Evolutionary conservation across 2,329 filamentous ascomycete species (phyloP), one percentile per base, ranked within the genome.

Genomic region (Trichoderma sp.): DNA sequence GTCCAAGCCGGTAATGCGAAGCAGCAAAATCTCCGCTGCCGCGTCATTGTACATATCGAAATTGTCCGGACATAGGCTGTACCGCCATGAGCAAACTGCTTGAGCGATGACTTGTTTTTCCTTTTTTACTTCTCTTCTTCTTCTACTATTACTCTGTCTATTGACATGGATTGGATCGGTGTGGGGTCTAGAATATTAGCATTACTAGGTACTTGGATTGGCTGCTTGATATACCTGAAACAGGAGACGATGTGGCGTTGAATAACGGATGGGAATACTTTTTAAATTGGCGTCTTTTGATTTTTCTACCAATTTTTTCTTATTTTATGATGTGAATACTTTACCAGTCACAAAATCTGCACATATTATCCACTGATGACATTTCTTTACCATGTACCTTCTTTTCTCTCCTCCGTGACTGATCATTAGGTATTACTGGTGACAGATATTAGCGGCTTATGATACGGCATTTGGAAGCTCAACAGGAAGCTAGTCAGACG

Each of bases 251-350:
- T 14, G 41, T 64, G 69, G 69, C 69, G 69, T 72, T 72, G 38
- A 64, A 72, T 53, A 33, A 64, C 29, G 69, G 69, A 64, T 64
- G 69, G 69, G 56, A 72, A 56, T 64, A 29, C 59, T 35, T 53
- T 24, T 38, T 24, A 45, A 38, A 35, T 38, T 62, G 41, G 35
- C 16, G 56, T 77, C 66, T 76, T 78, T 79, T 45, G 12, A 11
- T 68, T 35, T 77, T 73, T 59, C 75, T 78, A n/a, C 33, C 18
- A 29, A 29, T 21, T 75, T 29, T 21, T 8, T 45, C 59, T 75
- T 69, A 76, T 80, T 78, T 53, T 53, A 80, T 73, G 79, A 82
- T 79, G 79, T 80, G 80, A 77, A 80, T 80, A 78, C 45, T 79
- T 78, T 35, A 64, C 53, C 53, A 16, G 53, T 33, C 27, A 65